Evolutionary conservation across 768 basidiomycete genomes (phyloP), one percentile per base, ranked within the genome.

Genomic region (Cyathus striatus): DNA sequence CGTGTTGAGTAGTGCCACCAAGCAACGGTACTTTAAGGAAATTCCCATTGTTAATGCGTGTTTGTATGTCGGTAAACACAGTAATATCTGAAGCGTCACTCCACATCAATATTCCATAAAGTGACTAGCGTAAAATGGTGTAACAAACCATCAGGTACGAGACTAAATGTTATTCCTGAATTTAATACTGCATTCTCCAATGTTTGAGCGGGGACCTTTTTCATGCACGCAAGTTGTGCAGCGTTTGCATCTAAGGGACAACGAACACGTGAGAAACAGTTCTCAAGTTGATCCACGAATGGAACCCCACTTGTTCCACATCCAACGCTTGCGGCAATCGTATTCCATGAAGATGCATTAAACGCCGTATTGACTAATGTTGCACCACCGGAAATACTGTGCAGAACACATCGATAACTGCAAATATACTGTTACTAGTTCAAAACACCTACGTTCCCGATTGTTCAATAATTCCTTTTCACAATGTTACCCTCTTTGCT

Each of bases 201-300:
- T 21, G 49, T 59, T 7, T 52, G 49, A 43, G 43, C 54, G 12
- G 65, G 56, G 4, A 64, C 57, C 10, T 50, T 47, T 44, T 65
- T 56, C 68, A 68, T 68, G 41, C 68, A 70, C 7, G 55, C 37
- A 5, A 68, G 42, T 38, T 70, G 68, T 13, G 56, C 50, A 17
- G 51, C 51, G 40, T 59, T 51, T 9, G 56, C 45, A 21, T 35
- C 59, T 60, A 12, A 21, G 33, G 12, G 12, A 26, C 16, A 5
- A n/a, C 12, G 12, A 16, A 16, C 37, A 18, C 38, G 52, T 53
- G 41, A 20, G 7, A 30, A 10, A 30, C 27, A 32, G 12, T 16
- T 36, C 3, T 17, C 18, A 26, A 40, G 10, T 23, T 34, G 7
- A 14, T 17, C 14, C 17, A 20, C 5, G 33, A n/a, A 20, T 6